Percentiles rank a stretch among this genome's conserved stretches.
These are phyloP conservation scores for Candida sonorensis DNA, from an alignment of 805 yeast species.

Conservation along the genomic window DNA sequence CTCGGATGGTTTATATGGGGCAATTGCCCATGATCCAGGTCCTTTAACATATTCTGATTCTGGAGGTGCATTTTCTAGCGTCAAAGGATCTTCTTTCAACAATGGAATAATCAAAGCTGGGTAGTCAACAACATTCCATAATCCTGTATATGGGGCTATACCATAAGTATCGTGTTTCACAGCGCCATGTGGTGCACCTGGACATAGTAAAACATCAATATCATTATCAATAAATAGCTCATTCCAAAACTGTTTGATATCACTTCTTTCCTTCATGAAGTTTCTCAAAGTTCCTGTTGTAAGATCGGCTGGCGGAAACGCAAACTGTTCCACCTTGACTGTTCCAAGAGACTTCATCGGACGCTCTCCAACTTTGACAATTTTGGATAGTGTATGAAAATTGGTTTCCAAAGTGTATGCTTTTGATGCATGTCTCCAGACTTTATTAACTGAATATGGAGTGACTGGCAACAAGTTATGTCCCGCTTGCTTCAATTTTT, in stretches of 20 bases:
- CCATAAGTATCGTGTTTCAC: slow-evolving; percentile 16
- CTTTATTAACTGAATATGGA: background rate
- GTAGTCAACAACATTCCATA: slow-evolving; percentile 14
- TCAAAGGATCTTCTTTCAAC: slow-evolving; percentile 22
- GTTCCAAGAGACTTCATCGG: slow-evolving; percentile 5
- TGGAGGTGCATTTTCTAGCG: slow-evolving; percentile 11
- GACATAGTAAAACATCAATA: slow-evolving; percentile 10
- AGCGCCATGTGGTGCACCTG: slow-evolving; percentile 12
- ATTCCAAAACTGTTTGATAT: slow-evolving; percentile 4
- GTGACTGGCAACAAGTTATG: slow-evolving; percentile 36
- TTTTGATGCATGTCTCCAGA: slow-evolving; percentile 2
- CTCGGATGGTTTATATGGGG: slow-evolving; percentile 41
- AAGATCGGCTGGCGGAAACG: slow-evolving; percentile 4
- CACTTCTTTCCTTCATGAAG: slow-evolving; percentile 1
- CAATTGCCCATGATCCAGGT: slow-evolving; percentile 35
- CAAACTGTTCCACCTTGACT: slow-evolving; percentile 2
- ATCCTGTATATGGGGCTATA: slow-evolving; percentile 10
- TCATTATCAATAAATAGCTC: slow-evolving; percentile 3
- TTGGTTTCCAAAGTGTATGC: background rate
- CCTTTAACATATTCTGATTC: slow-evolving; percentile 21
- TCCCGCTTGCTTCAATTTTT: slow-evolving; percentile 30
- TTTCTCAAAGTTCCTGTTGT: background rate
- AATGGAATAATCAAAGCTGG: slow-evolving; percentile 45
- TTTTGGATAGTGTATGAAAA: background rate
- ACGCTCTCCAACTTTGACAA: slow-evolving; percentile 5